These are phyloP conservation scores for Angomonas deanei DNA, from an alignment of 208 protist genomes.

Conservation along the genomic window DNA sequence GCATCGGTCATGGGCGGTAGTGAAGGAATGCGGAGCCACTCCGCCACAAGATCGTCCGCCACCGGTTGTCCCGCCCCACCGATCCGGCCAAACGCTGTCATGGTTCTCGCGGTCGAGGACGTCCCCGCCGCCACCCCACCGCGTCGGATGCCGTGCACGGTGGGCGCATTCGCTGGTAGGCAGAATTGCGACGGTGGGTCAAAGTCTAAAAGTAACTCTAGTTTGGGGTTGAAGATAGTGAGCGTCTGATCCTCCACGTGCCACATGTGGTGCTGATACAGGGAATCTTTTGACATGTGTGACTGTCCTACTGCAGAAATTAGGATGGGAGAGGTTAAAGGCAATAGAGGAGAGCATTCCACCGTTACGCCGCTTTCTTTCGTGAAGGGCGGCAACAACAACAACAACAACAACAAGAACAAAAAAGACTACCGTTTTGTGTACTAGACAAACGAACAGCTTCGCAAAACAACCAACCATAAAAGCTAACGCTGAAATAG, in stretches of 20 bases:
- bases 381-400: too few relatives aligned
- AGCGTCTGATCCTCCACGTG: slow-evolving; percentile 65
- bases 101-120: slow-evolving; percentile 4
- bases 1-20: slow-evolving; percentile 6
- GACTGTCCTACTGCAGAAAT: too few relatives aligned
- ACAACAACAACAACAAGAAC: too few relatives aligned
- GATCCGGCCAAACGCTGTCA: slow-evolving; percentile 8
- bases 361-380: background rate
- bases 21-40: slow-evolving; percentile 32
- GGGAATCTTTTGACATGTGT: slow-evolving; percentile 43
- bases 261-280: slow-evolving; percentile 62
- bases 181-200: slow-evolving; percentile 54
- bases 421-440: too few relatives aligned
- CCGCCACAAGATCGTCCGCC: slow-evolving; percentile 34
- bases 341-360: too few relatives aligned
- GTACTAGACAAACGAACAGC: too few relatives aligned
- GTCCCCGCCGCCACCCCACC: slow-evolving; percentile 18
- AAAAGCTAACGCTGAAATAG: too few relatives aligned
- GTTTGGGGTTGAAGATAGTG: slow-evolving; percentile 32
- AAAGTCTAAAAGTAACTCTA: slow-evolving; percentile 75
- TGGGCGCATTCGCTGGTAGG: slow-evolving; percentile 43
- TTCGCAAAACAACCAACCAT: too few relatives aligned
- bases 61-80: slow-evolving; percentile 14
- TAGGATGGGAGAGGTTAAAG: too few relatives aligned
- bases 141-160: slow-evolving; percentile 41